Evolutionary conservation across 2,329 filamentous ascomycete genomes (phyloP).

Genomic region (Penicillium sclerotigenum): DNA sequence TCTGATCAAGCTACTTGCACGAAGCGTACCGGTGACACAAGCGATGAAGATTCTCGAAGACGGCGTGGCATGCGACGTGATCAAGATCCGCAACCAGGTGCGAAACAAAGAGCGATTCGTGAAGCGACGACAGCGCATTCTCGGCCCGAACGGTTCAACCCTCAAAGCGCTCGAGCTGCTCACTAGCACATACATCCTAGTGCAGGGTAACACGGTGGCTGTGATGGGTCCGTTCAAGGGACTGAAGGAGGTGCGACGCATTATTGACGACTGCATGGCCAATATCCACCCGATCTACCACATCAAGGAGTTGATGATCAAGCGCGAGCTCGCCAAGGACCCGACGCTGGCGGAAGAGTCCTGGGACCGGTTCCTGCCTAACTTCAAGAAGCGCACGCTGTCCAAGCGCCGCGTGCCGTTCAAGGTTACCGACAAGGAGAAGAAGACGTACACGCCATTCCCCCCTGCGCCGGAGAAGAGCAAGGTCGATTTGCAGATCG

Average conservation of each 20-base stretch:
- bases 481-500: conserved; percentile 97
- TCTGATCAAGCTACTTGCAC: conserved; percentile 84
- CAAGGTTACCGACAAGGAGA: conserved; percentile 87
- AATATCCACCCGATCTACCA: conserved; percentile 90
- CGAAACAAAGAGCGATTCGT: conserved; percentile 94
- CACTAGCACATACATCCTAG: conserved; percentile 86
- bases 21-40: conserved; percentile 68
- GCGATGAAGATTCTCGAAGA: conserved; percentile 94
- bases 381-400: conserved; percentile 92
- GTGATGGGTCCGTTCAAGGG: conserved; percentile 92
- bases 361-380: conserved; percentile 93
- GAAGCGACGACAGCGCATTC: conserved; percentile 86
- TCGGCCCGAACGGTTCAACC: conserved; percentile 87
- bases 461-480: conserved; percentile 96
- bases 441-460: conserved; percentile 96
- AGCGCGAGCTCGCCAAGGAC: conserved; percentile 85
- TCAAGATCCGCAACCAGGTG: conserved; percentile 89
- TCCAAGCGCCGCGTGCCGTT: conserved; percentile 77
- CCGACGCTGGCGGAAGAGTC: conserved; percentile 80
- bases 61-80: conserved; percentile 85
- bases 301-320: conserved; percentile 95
- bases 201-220: conserved; percentile 93
- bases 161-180: conserved; percentile 91
- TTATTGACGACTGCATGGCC: conserved; percentile 93
- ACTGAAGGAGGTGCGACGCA: conserved; percentile 82